Evolutionary conservation across 2,329 filamentous ascomycete genomes (phyloP).

Genomic region (Talaromyces marneffei): DNA sequence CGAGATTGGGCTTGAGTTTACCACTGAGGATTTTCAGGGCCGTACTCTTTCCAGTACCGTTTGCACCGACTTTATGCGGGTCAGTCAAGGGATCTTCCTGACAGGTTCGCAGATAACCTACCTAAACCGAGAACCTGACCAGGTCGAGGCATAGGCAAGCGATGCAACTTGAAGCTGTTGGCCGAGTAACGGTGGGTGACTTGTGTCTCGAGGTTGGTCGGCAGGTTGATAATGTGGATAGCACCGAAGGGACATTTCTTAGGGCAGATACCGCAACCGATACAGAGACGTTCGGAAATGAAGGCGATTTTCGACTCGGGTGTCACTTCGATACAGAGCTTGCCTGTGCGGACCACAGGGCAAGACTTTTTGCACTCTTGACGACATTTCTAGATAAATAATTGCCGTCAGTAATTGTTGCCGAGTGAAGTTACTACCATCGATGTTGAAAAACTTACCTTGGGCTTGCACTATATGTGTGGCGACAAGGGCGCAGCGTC

Average conservation of each 20-base stretch:
- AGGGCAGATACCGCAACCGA: conserved; percentile 98
- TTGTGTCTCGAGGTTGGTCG: conserved; percentile 96
- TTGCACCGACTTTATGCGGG: conserved; percentile 68
- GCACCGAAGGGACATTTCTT: conserved; percentile 99
- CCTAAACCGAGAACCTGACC: conserved; percentile 84
- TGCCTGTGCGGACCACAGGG: conserved; percentile 93
- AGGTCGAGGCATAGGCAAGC: conserved; percentile 89
- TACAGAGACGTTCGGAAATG: conserved; percentile 92
- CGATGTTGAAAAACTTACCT: conserved; percentile 50
- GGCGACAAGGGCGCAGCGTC: neutral
- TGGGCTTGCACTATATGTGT: conserved; percentile 69
- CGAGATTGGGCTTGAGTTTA: conserved; percentile 97
- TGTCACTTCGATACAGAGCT: conserved; percentile 92
- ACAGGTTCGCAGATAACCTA: neutral
- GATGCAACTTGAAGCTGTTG: conserved; percentile 99
- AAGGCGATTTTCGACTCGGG: conserved; percentile 90
- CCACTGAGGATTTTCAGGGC: conserved; percentile 97
- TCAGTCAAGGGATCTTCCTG: neutral
- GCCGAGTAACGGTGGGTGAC: conserved; percentile 98
- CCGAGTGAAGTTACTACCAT: too few species aligned
- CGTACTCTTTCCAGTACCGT: conserved; percentile 99
- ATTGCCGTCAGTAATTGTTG: neutral
- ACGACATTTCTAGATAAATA: conserved; percentile 71
- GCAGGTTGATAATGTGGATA: conserved; percentile 99
- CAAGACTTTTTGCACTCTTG: conserved; percentile 99